Evolutionary conservation across 352 stramenopile genomes (phyloP).

Genomic region (Phytophthora palmivora): DNA sequence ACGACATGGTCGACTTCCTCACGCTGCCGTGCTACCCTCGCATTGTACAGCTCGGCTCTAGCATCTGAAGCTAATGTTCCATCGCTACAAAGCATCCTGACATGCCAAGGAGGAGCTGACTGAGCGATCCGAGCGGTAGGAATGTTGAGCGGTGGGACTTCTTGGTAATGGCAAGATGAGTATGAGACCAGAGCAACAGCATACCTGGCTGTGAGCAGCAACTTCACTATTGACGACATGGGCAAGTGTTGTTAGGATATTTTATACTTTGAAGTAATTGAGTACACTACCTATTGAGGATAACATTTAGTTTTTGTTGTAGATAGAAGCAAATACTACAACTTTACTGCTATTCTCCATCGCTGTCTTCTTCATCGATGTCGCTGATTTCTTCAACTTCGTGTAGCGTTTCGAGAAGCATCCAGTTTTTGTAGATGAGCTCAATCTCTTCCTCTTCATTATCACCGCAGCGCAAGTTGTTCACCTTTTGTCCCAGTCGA

Average conservation of each 20-base stretch:
- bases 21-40: slow-evolving; percentile 86
- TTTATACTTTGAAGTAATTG: slow-evolving; percentile 13
- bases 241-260: slow-evolving; percentile 16
- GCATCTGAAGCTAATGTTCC: slow-evolving; percentile 66
- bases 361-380: slow-evolving; percentile 1
- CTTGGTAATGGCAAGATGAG: slow-evolving; percentile 29
- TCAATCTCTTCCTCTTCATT: slow-evolving; percentile 42
- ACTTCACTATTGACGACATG: background rate
- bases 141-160: slow-evolving; percentile 43
- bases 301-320: background rate
- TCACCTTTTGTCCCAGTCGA: slow-evolving; percentile 54
- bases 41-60: slow-evolving; percentile 74
- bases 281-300: slow-evolving; percentile 22
- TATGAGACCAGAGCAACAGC: background rate
- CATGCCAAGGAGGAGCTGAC: slow-evolving; percentile 32
- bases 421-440: slow-evolving; percentile 53
- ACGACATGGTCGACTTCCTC: slow-evolving; percentile 86
- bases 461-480: slow-evolving; percentile 46
- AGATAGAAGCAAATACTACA: background rate
- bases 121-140: slow-evolving; percentile 33
- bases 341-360: too few relatives aligned
- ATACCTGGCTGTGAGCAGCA: background rate
- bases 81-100: slow-evolving; percentile 39
- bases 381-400: slow-evolving; percentile 18
- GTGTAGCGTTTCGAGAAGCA: slow-evolving; percentile 49